Conservation (phyloP, 192 early-diverging fungal species). For the Umbelopsis ramanniana region DNA sequence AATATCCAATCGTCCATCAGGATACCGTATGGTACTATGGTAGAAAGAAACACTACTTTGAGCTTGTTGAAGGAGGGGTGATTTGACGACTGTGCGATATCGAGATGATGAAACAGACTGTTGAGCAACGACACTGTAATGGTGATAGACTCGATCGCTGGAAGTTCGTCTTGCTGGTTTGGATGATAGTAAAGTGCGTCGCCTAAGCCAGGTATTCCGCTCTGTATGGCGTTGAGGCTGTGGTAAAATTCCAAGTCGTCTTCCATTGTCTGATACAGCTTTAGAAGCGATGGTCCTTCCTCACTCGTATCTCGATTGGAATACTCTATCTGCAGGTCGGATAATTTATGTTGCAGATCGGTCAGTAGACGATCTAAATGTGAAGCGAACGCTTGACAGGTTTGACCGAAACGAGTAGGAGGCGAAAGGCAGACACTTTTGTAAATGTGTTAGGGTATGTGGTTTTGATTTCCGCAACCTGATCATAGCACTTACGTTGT, state of each 20-base stretch:
- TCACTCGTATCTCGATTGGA: not conserved
- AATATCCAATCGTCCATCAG: constrained; percentile 49
- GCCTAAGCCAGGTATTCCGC: not conserved
- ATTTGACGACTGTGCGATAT: constrained; percentile 15
- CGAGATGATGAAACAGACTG: not conserved
- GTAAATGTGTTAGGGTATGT: not conserved
- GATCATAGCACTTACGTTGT: constrained; percentile 9
- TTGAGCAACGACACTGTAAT: constrained; percentile 2
- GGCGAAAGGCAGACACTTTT: not conserved
- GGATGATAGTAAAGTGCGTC: not conserved
- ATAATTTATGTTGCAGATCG: constrained; percentile 34
- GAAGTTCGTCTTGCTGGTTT: not conserved
- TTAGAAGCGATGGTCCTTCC: not conserved
- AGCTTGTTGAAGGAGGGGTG: not conserved
- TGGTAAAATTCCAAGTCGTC: not conserved
- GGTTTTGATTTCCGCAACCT: constrained; percentile 6
- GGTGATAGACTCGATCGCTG: not conserved
- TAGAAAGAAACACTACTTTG: constrained; percentile 16
- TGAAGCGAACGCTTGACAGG: constrained; percentile 45
- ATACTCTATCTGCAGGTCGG: constrained; percentile 33
- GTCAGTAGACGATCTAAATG: constrained; percentile 26
- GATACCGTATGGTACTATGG: constrained; percentile 32
- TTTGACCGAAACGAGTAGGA: constrained; percentile 42
- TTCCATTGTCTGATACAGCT: not conserved
- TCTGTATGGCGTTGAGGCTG: not conserved